Evolutionary conservation across 108 stramenopile genomes (phyloP).

Genomic region (Skeletonema potamos): DNA sequence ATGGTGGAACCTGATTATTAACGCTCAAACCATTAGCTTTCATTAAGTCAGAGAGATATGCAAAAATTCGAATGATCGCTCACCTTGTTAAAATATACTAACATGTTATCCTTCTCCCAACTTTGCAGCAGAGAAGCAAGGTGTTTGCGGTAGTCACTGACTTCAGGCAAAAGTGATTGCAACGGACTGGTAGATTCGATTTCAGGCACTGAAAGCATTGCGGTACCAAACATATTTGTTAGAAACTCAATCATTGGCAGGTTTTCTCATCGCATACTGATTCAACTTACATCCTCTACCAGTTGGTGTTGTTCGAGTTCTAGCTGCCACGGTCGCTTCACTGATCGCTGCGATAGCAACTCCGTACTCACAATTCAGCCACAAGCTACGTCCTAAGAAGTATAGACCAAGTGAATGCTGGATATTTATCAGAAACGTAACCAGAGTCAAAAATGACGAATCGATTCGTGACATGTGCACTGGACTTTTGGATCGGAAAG

Average conservation of each 20-base stretch:
- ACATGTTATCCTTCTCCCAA: constrained; percentile 85
- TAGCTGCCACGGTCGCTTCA: constrained; percentile 64
- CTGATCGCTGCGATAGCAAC: constrained; percentile 79
- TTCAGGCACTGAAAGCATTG: constrained; percentile 54
- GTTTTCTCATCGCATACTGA: neutral
- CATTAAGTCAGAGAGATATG: neutral
- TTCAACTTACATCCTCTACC: constrained; percentile 23
- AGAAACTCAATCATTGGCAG: neutral
- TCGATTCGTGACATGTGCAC: constrained; percentile 70
- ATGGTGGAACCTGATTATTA: constrained; percentile 46
- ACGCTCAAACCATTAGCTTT: too few relatives aligned
- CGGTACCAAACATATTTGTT: neutral
- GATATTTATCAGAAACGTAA: constrained; percentile 72
- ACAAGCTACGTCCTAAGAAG: constrained; percentile 72
- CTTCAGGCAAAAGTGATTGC: constrained; percentile 56
- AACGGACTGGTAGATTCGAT: constrained; percentile 59
- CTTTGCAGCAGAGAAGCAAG: constrained; percentile 49
- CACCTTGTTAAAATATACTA: constrained; percentile 84
- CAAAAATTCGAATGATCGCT: neutral
- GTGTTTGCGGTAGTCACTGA: constrained; percentile 74
- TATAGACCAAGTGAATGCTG: constrained; percentile 72
- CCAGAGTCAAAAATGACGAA: constrained; percentile 71
- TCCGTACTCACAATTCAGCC: constrained; percentile 77
- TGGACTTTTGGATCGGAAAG: constrained; percentile 63
- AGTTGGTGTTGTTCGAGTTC: constrained; percentile 40